These are phyloP conservation scores for Endogone sp. DNA, from an alignment of 192 early-diverging fungal genomes.

Conservation along the genomic window DNA sequence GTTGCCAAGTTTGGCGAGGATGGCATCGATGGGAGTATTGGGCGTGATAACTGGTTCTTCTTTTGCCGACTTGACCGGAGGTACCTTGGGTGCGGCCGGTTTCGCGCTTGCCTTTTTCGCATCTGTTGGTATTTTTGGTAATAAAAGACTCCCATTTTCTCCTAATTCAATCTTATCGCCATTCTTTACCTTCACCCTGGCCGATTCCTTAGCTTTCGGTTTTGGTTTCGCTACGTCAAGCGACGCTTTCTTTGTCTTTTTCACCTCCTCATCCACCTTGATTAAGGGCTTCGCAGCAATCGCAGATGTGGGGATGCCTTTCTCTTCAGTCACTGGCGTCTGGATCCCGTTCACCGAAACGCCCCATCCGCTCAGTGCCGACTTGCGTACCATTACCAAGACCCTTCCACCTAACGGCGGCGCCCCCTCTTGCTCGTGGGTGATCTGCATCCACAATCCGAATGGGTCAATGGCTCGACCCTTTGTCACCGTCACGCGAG, in stretches of 20 bases:
- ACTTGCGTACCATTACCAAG: slow-evolving; percentile 27
- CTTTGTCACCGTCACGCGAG: slow-evolving; percentile 22
- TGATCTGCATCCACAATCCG: slow-evolving; percentile 37
- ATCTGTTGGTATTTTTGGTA: neutral
- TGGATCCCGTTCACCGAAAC: slow-evolving; percentile 25
- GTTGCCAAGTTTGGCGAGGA: neutral
- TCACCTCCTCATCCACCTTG: slow-evolving; percentile 25
- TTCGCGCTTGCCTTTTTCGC: neutral
- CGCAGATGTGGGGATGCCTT: slow-evolving; percentile 27
- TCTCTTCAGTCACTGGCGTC: slow-evolving; percentile 8
- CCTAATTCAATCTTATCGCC: neutral
- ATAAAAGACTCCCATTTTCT: neutral
- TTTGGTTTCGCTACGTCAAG: neutral
- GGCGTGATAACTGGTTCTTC: neutral
- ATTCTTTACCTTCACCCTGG: neutral
- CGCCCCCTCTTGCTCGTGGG: slow-evolving; percentile 35
- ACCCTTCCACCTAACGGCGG: slow-evolving; percentile 42
- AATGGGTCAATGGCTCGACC: slow-evolving; percentile 30
- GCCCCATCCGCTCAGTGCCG: slow-evolving; percentile 26
- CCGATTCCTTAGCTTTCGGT: neutral
- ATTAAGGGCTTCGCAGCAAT: slow-evolving; percentile 8
- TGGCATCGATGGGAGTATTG: neutral
- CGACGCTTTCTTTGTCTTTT: slow-evolving; percentile 11
- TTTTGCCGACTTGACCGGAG: neutral
- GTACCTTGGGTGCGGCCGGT: neutral